Evolutionary conservation across 768 basidiomycete species (phyloP).

Genomic region (Leccinum subtestaceum): DNA sequence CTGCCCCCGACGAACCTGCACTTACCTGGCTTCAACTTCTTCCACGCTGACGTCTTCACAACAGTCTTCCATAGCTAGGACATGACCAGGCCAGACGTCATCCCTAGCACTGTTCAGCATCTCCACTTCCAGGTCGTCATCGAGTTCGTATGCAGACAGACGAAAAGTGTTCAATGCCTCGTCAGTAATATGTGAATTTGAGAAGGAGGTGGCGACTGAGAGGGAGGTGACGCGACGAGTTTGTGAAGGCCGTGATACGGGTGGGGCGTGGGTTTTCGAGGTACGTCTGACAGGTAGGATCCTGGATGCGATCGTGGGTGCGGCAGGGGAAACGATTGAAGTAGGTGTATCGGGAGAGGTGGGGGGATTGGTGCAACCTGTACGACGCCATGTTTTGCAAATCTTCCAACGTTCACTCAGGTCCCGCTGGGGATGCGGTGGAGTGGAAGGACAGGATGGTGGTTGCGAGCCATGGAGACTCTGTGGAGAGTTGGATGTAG

Average conservation of each 20-base stretch:
- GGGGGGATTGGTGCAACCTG: not conserved
- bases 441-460: constrained; percentile 1
- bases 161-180: constrained; percentile 23
- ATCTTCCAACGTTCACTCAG: constrained; percentile 14
- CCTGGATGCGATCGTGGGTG: not conserved
- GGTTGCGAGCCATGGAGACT: not conserved
- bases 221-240: constrained; percentile 20
- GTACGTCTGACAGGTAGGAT: not conserved
- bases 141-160: constrained; percentile 26
- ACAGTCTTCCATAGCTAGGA: constrained; percentile 12
- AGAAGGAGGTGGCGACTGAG: constrained; percentile 22
- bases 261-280: not conserved
- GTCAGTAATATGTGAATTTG: constrained; percentile 24
- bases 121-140: constrained; percentile 24
- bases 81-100: constrained; percentile 15
- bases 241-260: constrained; percentile 9
- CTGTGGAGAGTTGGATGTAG: constrained; percentile 1
- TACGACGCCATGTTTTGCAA: constrained; percentile 16
- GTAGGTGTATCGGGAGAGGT: not conserved
- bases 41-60: not conserved
- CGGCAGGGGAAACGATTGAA: not conserved
- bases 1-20: constrained; percentile 8
- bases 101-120: constrained; percentile 25
- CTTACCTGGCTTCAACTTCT: not conserved
- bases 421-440: not conserved